Evolutionary conservation across 306 rosid genomes (phyloP).

Genomic region (Cyclanthera cordifolia): DNA sequence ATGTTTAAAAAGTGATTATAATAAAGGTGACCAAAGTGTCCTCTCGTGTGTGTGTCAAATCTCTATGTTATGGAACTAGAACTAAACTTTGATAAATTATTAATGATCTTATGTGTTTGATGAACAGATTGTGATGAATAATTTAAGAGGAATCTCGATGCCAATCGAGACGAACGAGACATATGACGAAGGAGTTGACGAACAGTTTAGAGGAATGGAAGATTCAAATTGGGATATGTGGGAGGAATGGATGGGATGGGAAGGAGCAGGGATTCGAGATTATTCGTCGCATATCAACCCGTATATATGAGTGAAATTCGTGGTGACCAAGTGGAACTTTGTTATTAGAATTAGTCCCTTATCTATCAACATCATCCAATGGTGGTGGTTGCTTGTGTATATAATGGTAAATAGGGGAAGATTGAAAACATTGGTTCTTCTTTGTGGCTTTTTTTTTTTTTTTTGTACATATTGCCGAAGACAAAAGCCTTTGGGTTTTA

Average conservation of each 20-base stretch:
- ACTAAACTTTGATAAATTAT: background rate
- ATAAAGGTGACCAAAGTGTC: too few relatives aligned
- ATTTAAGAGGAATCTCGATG: conserved; percentile 43
- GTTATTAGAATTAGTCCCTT: background rate
- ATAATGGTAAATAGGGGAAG: too few relatives aligned
- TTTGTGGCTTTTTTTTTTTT: background rate
- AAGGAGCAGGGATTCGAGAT: conserved; percentile 92
- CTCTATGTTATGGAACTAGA: too few relatives aligned
- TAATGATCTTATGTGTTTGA: background rate
- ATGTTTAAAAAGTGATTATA: too few relatives aligned
- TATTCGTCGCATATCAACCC: conserved; percentile 78
- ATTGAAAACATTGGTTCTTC: too few relatives aligned
- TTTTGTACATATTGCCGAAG: background rate
- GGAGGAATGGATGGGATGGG: conserved; percentile 99
- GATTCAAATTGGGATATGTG: conserved; percentile 65
- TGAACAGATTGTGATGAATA: conserved; percentile 50
- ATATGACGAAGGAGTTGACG: conserved; percentile 30
- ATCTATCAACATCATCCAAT: background rate
- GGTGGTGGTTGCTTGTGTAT: conserved; percentile 1
- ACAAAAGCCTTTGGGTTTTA: background rate
- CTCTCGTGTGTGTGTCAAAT: too few relatives aligned
- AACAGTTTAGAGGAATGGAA: conserved; percentile 46
- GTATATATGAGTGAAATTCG: conserved; percentile 25
- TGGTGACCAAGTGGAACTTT: too few relatives aligned
- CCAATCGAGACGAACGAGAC: conserved; percentile 12